A percentile compares a stretch with the other conserved stretches of the same genome.
phyloP scores from a whole-genome alignment of 805 yeast species.

The Zygosaccharomyces bailii region DNA sequence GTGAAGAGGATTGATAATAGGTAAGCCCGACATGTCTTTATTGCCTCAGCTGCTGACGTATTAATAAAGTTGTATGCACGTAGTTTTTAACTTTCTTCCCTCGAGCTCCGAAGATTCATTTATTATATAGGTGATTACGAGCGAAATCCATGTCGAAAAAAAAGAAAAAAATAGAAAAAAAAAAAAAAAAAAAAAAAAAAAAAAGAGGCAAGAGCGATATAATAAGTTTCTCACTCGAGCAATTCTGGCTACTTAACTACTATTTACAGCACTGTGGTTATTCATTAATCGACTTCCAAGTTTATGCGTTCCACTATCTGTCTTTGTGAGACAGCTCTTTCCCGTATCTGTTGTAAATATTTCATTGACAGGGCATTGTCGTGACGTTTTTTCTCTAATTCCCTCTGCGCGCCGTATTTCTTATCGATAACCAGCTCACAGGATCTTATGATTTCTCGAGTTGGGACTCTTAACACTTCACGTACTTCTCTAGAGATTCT shows the following conservation, averaged over 20 bases:
- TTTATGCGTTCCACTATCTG: constrained; percentile 25
- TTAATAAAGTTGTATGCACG: background rate
- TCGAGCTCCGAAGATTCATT: constrained; percentile 3
- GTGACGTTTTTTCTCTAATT: constrained; percentile 27
- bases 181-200: background rate
- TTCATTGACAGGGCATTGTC: constrained; percentile 26
- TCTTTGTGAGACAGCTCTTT: constrained; percentile 24
- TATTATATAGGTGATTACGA: background rate
- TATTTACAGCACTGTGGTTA: constrained; percentile 10
- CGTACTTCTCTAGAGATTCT: constrained; percentile 81
- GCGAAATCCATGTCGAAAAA: background rate
- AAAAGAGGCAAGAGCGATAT: background rate
- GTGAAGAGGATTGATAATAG: constrained; percentile 31
- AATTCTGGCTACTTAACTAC: background rate
- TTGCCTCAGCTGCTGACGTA: background rate
- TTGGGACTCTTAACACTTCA: constrained; percentile 74
- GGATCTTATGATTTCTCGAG: constrained; percentile 59
- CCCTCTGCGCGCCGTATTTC: constrained; percentile 25
- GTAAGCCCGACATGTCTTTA: constrained; percentile 12
- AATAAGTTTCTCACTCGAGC: background rate
- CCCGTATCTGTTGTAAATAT: constrained; percentile 27
- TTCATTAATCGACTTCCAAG: constrained; percentile 31
- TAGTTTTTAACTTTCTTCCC: no score
- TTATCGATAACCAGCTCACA: constrained; percentile 31
- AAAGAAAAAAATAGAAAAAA: no score